phyloP scores from a whole-genome alignment of 768 basidiomycete genomes.

The Ephemerocybe angulata region DNA sequence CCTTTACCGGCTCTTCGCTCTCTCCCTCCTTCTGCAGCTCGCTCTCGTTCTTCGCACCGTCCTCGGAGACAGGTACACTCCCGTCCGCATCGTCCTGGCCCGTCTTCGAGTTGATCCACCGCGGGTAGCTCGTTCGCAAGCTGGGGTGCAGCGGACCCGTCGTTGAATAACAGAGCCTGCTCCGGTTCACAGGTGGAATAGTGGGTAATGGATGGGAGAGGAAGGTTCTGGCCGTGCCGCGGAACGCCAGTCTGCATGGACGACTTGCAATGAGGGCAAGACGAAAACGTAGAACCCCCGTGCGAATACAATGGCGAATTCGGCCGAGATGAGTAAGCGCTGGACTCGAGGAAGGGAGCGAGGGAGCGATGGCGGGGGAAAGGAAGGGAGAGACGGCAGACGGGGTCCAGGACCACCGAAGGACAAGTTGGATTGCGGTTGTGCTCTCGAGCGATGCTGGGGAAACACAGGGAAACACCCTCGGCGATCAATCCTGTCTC shows the following conservation, averaged over 20 bases:
- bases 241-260: background rate
- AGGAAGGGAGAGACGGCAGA: no score
- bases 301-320: background rate
- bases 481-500: no score
- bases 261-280: background rate
- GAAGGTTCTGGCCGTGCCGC: no score
- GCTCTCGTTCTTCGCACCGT: no score
- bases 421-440: no score
- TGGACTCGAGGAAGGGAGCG: no score
- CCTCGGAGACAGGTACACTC: no score
- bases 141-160: background rate
- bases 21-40: constrained; percentile 13
- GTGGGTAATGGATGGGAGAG: background rate
- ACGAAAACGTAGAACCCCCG: background rate
- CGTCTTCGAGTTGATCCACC: constrained; percentile 26
- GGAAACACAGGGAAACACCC: no score
- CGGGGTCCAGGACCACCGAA: no score
- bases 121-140: constrained; percentile 4
- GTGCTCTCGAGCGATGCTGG: no score
- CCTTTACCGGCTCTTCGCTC: constrained; percentile 4
- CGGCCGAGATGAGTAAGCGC: background rate
- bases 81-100: constrained; percentile 15
- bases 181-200: no score
- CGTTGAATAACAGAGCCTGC: background rate
- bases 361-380: no score